Base-by-base conservation (phyloP, 768 basidiomycete species). In the Suillus plorans region DNA sequence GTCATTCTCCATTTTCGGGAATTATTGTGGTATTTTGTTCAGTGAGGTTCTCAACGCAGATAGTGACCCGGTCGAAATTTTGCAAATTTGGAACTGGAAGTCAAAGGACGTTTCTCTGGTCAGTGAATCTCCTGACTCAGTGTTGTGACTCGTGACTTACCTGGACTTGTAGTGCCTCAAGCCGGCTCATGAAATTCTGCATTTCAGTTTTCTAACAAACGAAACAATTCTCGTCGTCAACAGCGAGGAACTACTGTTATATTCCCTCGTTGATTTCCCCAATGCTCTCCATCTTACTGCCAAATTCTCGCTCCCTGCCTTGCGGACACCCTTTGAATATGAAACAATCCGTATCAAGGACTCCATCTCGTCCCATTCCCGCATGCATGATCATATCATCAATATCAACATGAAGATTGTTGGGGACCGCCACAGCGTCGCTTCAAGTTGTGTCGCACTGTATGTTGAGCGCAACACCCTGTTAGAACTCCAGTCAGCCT, bases 81-180 rank as follows among this genome's bases (percentile, higher is more conserved):
- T 55, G 53, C 53, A 55, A 55, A 34, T 55, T n/a, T 55, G 53
- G 34, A 36, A 55, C 12, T 55, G 53, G 53, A 55, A 36, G 12
- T 20, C 12, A 5, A 55, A 55, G 53, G 12, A n/a, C 34, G 13
- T 3, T 9, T 55, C 6, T 55, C 53, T n/a, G 34, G 53, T 55
- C 20, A 55, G 53, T 36, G 31, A 34, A 36, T 13, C 20, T 20
- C 18, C 31, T n/a, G 8, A 13, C 1, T 41, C 10, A 12, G 34
- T 20, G 14, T 34, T 55, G 12, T 55, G 53, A 55, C 20, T n/a
- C 12, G 10, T 34, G 18, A 36, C 2, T 31, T 2, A 31, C 8
- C 28, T 53, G 52, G 10, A n/a, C 31, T 22, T 34, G 16, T 31
- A 53, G 18, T 34, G 44, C 44, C n/a, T 55, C 12, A 20, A 20